Conservation (phyloP, 306 rosid species). For the Cucurbita ficifolia region DNA sequence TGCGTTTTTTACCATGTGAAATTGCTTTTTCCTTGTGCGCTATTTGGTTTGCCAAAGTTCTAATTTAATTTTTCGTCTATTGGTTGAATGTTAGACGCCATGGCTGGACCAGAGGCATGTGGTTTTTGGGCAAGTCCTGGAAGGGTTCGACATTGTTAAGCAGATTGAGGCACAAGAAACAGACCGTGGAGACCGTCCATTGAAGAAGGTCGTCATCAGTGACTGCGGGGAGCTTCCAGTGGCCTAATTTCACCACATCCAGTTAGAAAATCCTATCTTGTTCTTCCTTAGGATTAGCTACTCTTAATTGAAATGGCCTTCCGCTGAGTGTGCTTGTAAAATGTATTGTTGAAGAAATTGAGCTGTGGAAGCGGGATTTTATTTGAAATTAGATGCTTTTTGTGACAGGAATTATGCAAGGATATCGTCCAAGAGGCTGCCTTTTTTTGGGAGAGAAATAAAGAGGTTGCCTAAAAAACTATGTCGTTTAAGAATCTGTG, state of each 20-base stretch:
- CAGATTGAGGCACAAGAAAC: slow-evolving; percentile 76
- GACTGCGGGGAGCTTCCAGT: slow-evolving; percentile 82
- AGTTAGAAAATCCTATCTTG: background rate
- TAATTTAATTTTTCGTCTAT: background rate
- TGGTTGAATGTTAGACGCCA: slow-evolving; percentile 52
- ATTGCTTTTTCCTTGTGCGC: background rate
- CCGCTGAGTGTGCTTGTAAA: background rate
- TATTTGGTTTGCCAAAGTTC: background rate
- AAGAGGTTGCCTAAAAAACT: background rate
- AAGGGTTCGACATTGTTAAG: slow-evolving; percentile 72
- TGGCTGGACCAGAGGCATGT: slow-evolving; percentile 96
- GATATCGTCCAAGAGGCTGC: background rate
- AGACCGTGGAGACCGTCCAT: slow-evolving; percentile 86
- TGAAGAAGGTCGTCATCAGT: slow-evolving; percentile 67
- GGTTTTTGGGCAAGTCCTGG: slow-evolving; percentile 96
- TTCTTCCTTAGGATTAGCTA: slow-evolving; percentile 6
- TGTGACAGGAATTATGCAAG: background rate
- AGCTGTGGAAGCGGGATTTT: slow-evolving; percentile 1
- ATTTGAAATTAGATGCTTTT: background rate
- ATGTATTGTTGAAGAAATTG: background rate
- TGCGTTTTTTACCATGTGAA: too few species aligned
- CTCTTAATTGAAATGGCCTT: slow-evolving; percentile 4
- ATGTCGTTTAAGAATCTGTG: background rate
- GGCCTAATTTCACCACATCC: slow-evolving; percentile 25
- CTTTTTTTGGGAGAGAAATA: background rate